These are phyloP conservation scores for Magnaporthales sp. DNA, from an alignment of 2,329 filamentous ascomycete species.

Conservation along the genomic window DNA sequence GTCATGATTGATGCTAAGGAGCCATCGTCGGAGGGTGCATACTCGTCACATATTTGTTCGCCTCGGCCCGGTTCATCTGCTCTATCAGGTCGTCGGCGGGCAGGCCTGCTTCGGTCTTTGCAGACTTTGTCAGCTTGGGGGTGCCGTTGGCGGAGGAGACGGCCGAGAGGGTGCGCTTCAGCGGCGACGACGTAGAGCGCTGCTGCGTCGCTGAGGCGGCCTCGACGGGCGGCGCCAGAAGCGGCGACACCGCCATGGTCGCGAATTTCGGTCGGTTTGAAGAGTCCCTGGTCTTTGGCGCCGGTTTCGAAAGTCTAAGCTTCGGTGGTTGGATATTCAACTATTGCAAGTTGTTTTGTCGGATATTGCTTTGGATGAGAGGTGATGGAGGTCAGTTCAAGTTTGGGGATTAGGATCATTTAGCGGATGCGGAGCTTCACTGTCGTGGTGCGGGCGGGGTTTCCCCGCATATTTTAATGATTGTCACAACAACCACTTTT, in stretches of 20 bases:
- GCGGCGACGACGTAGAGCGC: constrained; percentile 11
- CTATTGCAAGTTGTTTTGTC: too few species aligned
- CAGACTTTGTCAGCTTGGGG: constrained; percentile 14
- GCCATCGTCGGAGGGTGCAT: constrained; percentile 7
- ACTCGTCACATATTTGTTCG: constrained; percentile 87
- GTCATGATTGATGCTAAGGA: too few species aligned
- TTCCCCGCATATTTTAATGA: neutral
- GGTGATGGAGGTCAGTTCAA: neutral
- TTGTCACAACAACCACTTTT: neutral
- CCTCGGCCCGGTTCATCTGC: constrained; percentile 72
- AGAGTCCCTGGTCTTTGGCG: neutral
- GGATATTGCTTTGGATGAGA: neutral
- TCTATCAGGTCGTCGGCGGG: constrained; percentile 53
- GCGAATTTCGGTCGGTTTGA: neutral
- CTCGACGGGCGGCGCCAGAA: constrained; percentile 4
- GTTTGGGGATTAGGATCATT: neutral
- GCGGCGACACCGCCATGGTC: constrained; percentile 7
- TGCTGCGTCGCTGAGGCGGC: constrained; percentile 4
- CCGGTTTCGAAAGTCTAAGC: neutral
- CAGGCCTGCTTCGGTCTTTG: constrained; percentile 9
- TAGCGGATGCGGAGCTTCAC: neutral
- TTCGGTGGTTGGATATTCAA: neutral
- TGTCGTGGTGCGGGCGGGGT: neutral
- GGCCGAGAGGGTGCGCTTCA: constrained; percentile 18
- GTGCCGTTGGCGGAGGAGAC: constrained; percentile 20